phyloP scores from a whole-genome alignment of 2,329 filamentous ascomycete species.

The Botrytis tulipae region DNA sequence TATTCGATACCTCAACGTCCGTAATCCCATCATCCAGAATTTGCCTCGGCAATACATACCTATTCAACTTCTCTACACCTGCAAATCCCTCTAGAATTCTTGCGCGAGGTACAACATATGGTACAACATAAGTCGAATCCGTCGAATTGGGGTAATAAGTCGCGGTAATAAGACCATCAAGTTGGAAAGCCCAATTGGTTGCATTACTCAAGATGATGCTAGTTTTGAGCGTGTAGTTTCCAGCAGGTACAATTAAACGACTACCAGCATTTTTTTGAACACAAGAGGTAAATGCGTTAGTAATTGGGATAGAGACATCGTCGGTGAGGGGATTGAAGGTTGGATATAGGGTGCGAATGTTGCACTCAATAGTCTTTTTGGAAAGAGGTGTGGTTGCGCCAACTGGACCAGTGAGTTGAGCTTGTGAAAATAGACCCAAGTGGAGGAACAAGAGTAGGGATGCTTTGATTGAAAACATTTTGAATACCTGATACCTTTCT shows the following conservation, averaged over 20 bases:
- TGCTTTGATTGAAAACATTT: constrained; percentile 9
- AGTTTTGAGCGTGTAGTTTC: constrained; percentile 47
- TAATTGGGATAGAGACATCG: constrained; percentile 37
- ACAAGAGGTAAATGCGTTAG: constrained; percentile 35
- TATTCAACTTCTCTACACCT: constrained; percentile 38
- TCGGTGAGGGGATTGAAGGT: constrained; percentile 30
- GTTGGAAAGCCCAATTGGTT: constrained; percentile 49
- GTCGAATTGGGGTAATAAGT: constrained; percentile 32
- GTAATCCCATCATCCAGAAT: constrained; percentile 32
- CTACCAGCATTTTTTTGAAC: constrained; percentile 26
- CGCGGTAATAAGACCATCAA: constrained; percentile 53
- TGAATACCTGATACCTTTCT: neutral
- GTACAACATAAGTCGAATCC: constrained; percentile 1
- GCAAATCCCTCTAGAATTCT: constrained; percentile 35
- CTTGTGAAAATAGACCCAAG: neutral
- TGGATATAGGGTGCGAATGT: constrained; percentile 39
- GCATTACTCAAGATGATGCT: constrained; percentile 50
- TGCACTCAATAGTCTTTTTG: constrained; percentile 37
- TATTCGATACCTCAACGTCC: constrained; percentile 38
- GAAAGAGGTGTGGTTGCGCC: constrained; percentile 36
- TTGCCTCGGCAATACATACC: neutral
- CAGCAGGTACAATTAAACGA: constrained; percentile 18
- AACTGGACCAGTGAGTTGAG: constrained; percentile 25
- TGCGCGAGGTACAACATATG: constrained; percentile 8
- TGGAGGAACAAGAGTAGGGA: neutral